Conservation (phyloP, 2,329 filamentous ascomycete genomes). For the Arthrobotrys musiformis region DNA sequence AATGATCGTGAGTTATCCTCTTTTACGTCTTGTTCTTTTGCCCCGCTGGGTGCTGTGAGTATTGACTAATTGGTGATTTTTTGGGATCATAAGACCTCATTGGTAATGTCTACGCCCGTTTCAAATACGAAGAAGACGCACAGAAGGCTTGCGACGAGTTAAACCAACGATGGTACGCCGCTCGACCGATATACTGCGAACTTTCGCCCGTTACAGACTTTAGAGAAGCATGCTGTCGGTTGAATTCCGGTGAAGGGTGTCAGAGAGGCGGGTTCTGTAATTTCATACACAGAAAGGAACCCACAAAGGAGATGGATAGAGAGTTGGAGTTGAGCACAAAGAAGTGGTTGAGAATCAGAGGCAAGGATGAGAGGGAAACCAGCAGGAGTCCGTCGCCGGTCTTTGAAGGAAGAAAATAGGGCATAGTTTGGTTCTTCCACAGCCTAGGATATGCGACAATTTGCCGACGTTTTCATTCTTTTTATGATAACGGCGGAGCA, state of each 20-base stretch:
- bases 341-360: slow-evolving; percentile 91
- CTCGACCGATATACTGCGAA: slow-evolving; percentile 97
- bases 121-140: slow-evolving; percentile 98
- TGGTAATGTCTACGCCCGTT: slow-evolving; percentile 98
- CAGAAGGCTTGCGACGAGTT: slow-evolving; percentile 93
- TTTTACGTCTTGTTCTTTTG: neutral
- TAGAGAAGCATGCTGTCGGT: slow-evolving; percentile 92
- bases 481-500: neutral
- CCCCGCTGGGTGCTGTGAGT: neutral
- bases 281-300: slow-evolving; percentile 98
- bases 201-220: slow-evolving; percentile 97
- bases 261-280: slow-evolving; percentile 98
- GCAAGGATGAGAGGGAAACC: slow-evolving; percentile 83
- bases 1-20: slow-evolving; percentile 81
- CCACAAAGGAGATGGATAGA: slow-evolving; percentile 83
- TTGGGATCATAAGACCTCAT: slow-evolving; percentile 75
- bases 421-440: neutral
- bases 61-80: neutral
- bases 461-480: neutral
- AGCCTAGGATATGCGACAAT: neutral
- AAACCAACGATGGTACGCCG: slow-evolving; percentile 96
- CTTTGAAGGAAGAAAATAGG: slow-evolving; percentile 16
- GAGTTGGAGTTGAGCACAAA: slow-evolving; percentile 89
- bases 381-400: slow-evolving; percentile 60
- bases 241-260: slow-evolving; percentile 95